A percentile compares a stretch with the other conserved stretches of the same genome.
Evolutionary conservation across 2,329 filamentous ascomycete genomes (phyloP).

Genomic region (Apiospora kogelbergensis): DNA sequence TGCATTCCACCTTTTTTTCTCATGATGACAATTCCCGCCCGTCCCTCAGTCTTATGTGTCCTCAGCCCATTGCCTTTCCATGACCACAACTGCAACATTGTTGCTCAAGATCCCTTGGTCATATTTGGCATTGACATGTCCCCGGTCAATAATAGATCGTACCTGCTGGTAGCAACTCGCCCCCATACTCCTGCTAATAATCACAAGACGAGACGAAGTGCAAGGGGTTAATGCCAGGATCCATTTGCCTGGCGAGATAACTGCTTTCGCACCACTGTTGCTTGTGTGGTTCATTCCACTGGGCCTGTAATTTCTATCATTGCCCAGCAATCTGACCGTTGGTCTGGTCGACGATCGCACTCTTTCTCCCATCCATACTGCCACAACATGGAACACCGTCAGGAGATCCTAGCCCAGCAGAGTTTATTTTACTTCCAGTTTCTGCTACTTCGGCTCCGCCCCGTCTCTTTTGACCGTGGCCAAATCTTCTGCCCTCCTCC

Average conservation of each 20-base stretch:
- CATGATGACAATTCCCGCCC: background rate
- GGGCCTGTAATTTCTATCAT: no score
- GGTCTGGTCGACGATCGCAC: background rate
- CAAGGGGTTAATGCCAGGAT: background rate
- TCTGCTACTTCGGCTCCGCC: no score
- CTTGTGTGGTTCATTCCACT: background rate
- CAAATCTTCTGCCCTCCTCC: no score
- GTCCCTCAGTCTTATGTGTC: background rate
- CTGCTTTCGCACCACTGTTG: background rate
- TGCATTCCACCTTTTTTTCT: constrained; percentile 4
- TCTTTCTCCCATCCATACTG: background rate
- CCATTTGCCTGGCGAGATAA: background rate
- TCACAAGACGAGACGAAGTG: background rate
- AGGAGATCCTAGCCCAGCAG: no score
- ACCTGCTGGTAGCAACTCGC: background rate
- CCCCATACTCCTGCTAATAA: background rate
- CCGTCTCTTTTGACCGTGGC: no score
- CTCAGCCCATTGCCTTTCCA: background rate
- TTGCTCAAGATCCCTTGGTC: background rate
- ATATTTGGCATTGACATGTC: background rate
- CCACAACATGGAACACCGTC: no score
- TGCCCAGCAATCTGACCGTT: no score
- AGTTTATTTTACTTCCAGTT: background rate
- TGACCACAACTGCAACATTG: background rate
- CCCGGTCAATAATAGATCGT: background rate